Evolutionary conservation across 176 grass and related monocot genomes (phyloP).

Genomic region (Olyra latifolia): DNA sequence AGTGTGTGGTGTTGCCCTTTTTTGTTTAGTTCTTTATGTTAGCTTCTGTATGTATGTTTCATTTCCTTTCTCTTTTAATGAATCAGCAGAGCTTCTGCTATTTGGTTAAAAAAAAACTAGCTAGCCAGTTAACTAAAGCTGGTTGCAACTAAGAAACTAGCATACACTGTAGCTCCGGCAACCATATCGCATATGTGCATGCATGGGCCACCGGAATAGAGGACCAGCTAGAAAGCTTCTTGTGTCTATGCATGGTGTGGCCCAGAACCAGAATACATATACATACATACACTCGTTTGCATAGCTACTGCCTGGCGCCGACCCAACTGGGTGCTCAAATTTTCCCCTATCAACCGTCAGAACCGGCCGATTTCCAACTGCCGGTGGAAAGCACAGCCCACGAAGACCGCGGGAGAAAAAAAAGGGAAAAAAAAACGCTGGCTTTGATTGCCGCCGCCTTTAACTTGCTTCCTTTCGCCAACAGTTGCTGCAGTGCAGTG

Average conservation of each 20-base stretch:
- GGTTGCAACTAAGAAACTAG: background rate
- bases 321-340: background rate
- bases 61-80: too few species aligned
- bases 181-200: too few species aligned
- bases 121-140: background rate
- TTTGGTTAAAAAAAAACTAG: too few species aligned
- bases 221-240: conserved; percentile 29
- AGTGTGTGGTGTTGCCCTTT: too few species aligned
- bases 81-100: too few species aligned
- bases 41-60: too few species aligned
- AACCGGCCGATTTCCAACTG: conserved; percentile 1
- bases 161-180: background rate
- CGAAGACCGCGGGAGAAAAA: background rate
- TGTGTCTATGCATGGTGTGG: background rate
- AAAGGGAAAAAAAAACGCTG: conserved; percentile 23
- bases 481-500: background rate
- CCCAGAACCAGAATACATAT: too few species aligned
- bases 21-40: too few species aligned
- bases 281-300: too few species aligned
- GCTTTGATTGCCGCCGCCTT: conserved; percentile 7
- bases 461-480: background rate
- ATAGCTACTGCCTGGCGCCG: background rate
- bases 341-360: conserved; percentile 17
- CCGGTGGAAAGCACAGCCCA: conserved; percentile 29
- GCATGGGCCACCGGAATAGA: conserved; percentile 6